Conservation (phyloP, 192 early-diverging fungal genomes). For the Spizellomyces punctatus region DNA sequence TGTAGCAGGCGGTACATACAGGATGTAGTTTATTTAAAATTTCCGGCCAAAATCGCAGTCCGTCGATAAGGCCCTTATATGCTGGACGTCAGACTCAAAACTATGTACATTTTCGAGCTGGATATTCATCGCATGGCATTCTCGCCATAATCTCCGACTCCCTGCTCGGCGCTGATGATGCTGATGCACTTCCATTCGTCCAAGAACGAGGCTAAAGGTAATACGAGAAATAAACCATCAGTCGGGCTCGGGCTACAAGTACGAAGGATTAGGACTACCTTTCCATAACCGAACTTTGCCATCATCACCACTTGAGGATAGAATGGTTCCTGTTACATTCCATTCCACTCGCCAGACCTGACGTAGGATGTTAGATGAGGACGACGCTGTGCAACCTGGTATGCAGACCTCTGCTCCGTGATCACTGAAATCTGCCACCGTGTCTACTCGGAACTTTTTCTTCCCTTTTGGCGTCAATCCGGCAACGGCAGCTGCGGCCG, state of each 20-base stretch:
- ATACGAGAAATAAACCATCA: conserved; percentile 2
- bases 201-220: conserved; percentile 37
- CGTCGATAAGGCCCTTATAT: no score
- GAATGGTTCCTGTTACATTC: conserved; percentile 83
- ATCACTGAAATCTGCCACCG: conserved; percentile 62
- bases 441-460: conserved; percentile 50
- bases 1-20: no score
- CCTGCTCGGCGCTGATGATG: conserved; percentile 57
- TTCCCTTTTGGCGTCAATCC: not conserved
- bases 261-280: conserved; percentile 35
- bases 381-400: no score
- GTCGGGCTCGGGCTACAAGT: not conserved
- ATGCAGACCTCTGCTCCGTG: conserved; percentile 57
- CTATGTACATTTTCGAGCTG: not conserved
- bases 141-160: conserved; percentile 11
- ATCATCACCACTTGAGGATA: conserved; percentile 80
- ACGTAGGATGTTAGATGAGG: conserved; percentile 2
- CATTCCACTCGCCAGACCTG: conserved; percentile 84
- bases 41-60: no score
- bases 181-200: conserved; percentile 68
- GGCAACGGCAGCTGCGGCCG: not conserved
- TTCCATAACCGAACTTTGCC: conserved; percentile 84
- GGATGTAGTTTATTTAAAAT: no score
- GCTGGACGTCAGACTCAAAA: no score
- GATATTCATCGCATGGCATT: conserved; percentile 13